These are phyloP conservation scores for Barnettozyma wickerhamii DNA, from an alignment of 805 yeast genomes.

Conservation along the genomic window DNA sequence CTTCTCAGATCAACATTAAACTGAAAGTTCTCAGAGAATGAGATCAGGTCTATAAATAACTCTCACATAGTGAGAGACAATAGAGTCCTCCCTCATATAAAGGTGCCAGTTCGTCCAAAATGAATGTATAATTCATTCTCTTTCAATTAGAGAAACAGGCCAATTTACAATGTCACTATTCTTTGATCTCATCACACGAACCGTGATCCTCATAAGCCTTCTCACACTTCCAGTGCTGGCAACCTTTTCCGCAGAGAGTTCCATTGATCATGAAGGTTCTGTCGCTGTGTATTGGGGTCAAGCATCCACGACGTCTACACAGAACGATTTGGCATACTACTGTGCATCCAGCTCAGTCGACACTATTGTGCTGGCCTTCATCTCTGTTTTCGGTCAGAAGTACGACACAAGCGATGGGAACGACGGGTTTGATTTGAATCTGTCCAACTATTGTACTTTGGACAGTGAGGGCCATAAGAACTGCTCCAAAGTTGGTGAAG, in stretches of 20 bases:
- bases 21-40: too few relatives aligned
- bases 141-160: too few relatives aligned
- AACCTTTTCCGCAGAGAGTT: background rate
- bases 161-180: background rate
- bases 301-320: slow-evolving; percentile 45
- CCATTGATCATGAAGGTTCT: background rate
- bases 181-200: background rate
- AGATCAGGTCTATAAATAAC: too few relatives aligned
- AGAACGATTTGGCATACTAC: slow-evolving; percentile 43
- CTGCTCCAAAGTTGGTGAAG: slow-evolving; percentile 56
- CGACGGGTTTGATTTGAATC: slow-evolving; percentile 38
- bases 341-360: slow-evolving; percentile 71
- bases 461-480: slow-evolving; percentile 31
- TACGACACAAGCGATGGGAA: slow-evolving; percentile 2
- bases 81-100: too few relatives aligned
- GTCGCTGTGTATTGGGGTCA: slow-evolving; percentile 81
- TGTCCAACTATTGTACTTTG: slow-evolving; percentile 48
- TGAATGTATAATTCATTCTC: background rate
- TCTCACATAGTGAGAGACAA: too few relatives aligned
- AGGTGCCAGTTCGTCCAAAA: background rate
- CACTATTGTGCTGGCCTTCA: slow-evolving; percentile 65
- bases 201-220: background rate
- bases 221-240: background rate
- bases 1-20: too few relatives aligned
- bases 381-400: slow-evolving; percentile 18